phyloP scores from a whole-genome alignment of 2,329 filamentous ascomycete species.

The Endoconidiophora laricicola region DNA sequence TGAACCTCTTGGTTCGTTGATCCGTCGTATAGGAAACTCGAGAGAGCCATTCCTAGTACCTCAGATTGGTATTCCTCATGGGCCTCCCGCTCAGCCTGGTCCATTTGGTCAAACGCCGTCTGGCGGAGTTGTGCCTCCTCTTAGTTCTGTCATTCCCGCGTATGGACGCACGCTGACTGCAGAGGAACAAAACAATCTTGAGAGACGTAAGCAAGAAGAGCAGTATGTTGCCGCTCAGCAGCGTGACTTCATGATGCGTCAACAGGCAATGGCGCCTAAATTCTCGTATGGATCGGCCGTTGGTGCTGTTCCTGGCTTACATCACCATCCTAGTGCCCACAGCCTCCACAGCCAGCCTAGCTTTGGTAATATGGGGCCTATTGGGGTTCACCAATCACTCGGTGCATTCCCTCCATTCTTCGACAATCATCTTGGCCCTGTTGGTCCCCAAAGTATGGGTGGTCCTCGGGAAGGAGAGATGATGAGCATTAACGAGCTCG shows the following conservation, averaged over 20 bases:
- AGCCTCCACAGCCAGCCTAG: conserved; percentile 95
- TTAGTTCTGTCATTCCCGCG: conserved; percentile 84
- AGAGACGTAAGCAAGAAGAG: conserved; percentile 93
- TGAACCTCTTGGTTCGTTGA: conserved; percentile 85
- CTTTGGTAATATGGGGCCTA: conserved; percentile 87
- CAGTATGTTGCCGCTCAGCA: conserved; percentile 94
- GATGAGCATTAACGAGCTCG: conserved; percentile 40
- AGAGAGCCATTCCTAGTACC: conserved; percentile 94
- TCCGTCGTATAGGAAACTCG: conserved; percentile 90
- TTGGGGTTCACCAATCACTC: conserved; percentile 30
- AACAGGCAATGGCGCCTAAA: conserved; percentile 50
- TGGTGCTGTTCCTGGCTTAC: conserved; percentile 29
- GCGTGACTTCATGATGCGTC: conserved; percentile 73
- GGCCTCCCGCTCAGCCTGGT: conserved; percentile 41
- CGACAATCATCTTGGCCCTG: conserved; percentile 2
- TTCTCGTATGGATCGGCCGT: conserved; percentile 30
- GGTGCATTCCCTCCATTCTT: conserved; percentile 6
- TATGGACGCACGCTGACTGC: conserved; percentile 94
- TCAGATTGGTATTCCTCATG: conserved; percentile 89
- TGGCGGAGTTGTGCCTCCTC: conserved; percentile 63
- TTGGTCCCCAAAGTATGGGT: conserved; percentile 3
- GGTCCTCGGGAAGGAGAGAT: conserved; percentile 48
- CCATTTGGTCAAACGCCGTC: conserved; percentile 32
- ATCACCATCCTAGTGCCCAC: conserved; percentile 89
- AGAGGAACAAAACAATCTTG: conserved; percentile 93